Evolutionary conservation across 306 rosid species (phyloP).

Genomic region (Lathyrus aphaca): DNA sequence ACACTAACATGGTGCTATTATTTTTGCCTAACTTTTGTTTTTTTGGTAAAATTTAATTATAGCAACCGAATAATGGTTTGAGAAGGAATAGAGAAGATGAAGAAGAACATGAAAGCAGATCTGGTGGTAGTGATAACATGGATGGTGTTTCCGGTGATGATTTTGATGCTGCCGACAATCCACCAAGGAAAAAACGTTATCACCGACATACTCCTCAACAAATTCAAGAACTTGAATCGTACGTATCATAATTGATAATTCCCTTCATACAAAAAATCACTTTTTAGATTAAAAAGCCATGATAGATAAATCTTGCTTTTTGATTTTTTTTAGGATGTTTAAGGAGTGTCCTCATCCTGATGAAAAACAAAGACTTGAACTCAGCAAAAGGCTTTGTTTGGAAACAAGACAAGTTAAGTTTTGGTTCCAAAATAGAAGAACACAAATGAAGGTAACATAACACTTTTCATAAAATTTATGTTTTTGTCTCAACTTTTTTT

Average conservation of each 20-base stretch:
- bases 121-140: slow-evolving; percentile 87
- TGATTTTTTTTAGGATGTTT: slow-evolving; percentile 51
- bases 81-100: slow-evolving; percentile 78
- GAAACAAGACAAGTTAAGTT: slow-evolving; percentile 89
- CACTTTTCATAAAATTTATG: too few species aligned
- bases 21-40: neutral
- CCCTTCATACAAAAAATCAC: neutral
- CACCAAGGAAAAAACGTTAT: slow-evolving; percentile 77
- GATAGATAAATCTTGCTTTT: neutral
- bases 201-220: slow-evolving; percentile 96
- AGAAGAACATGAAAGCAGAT: slow-evolving; percentile 87
- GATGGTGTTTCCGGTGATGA: slow-evolving; percentile 87
- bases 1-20: neutral
- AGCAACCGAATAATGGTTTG: slow-evolving; percentile 63
- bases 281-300: neutral
- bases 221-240: slow-evolving; percentile 93
- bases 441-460: slow-evolving; percentile 88
- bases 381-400: slow-evolving; percentile 70
- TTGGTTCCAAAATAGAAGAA: slow-evolving; percentile 94
- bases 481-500: neutral
- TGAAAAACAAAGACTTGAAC: slow-evolving; percentile 87
- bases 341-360: slow-evolving; percentile 96
- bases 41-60: neutral
- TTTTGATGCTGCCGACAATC: slow-evolving; percentile 78
- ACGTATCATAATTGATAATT: slow-evolving; percentile 41